A percentile compares a stretch with the other conserved stretches of the same genome.
Conservation (phyloP, 805 yeast species). For the Wilhelminamyces savonicus region DNA sequence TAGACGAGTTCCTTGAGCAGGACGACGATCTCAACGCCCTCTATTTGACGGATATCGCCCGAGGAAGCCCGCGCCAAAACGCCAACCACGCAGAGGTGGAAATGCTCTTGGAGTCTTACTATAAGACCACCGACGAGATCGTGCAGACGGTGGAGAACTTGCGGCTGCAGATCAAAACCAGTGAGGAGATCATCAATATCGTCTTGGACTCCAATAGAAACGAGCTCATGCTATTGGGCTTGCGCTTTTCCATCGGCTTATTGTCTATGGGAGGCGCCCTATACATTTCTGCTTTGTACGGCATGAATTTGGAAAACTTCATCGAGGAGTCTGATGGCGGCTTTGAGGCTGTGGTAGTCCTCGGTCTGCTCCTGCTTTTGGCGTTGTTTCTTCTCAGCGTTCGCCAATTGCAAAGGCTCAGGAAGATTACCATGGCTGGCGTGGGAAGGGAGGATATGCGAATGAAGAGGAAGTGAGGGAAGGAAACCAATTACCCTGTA, state of each 20-base stretch:
- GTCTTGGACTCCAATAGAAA: slow-evolving; percentile 91
- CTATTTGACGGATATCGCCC: slow-evolving; percentile 59
- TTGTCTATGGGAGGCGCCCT: slow-evolving; percentile 77
- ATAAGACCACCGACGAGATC: slow-evolving; percentile 85
- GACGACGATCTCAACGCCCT: slow-evolving; percentile 83
- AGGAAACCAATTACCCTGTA: background rate
- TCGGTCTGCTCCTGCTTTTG: slow-evolving; percentile 37
- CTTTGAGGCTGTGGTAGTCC: slow-evolving; percentile 40
- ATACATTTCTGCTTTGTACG: slow-evolving; percentile 81
- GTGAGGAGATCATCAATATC: slow-evolving; percentile 92
- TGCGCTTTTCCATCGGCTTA: slow-evolving; percentile 77
- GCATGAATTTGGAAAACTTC: slow-evolving; percentile 92
- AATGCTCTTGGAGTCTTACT: slow-evolving; percentile 83
- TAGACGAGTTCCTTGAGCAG: slow-evolving; percentile 79
- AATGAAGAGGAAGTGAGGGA: background rate
- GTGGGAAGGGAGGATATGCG: slow-evolving; percentile 6
- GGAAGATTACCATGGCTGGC: slow-evolving; percentile 66
- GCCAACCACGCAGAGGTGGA: slow-evolving; percentile 85
- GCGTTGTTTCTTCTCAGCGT: slow-evolving; percentile 49
- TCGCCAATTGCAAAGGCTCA: slow-evolving; percentile 55
- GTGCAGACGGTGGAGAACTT: slow-evolving; percentile 82
- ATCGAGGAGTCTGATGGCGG: slow-evolving; percentile 80
- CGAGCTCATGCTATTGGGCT: slow-evolving; percentile 81
- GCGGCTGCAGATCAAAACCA: slow-evolving; percentile 77
- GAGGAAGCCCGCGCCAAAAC: slow-evolving; percentile 40